A percentile compares a stretch with the other conserved stretches of the same genome.
These are phyloP conservation scores for Debaryomycetaceae sp. DNA, from an alignment of 1,139 yeast species.

Conservation along the genomic window DNA sequence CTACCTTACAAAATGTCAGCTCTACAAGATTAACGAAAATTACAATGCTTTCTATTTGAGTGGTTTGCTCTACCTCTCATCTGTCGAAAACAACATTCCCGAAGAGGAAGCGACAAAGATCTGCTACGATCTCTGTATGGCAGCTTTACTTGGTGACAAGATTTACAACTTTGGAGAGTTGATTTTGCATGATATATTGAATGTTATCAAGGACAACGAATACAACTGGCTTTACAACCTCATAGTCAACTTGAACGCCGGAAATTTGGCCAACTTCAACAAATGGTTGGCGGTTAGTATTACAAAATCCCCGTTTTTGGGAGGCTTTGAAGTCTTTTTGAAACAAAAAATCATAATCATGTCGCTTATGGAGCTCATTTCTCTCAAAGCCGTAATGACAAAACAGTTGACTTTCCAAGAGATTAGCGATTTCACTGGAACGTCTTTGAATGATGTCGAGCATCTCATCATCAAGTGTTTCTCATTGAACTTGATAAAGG, in stretches of 20 bases:
- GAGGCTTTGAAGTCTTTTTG: slow-evolving; percentile 60
- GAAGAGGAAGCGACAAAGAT: slow-evolving; percentile 36
- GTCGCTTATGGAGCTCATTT: slow-evolving; percentile 85
- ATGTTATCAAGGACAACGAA: slow-evolving; percentile 46
- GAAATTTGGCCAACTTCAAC: slow-evolving; percentile 66
- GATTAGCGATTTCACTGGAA: slow-evolving; percentile 69
- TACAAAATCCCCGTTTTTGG: slow-evolving; percentile 56
- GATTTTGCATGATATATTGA: slow-evolving; percentile 80
- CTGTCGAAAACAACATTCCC: slow-evolving; percentile 44
- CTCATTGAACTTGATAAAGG: slow-evolving; percentile 76
- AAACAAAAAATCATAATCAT: slow-evolving; percentile 90
- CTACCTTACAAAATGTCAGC: slow-evolving; percentile 77
- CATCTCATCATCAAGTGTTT: slow-evolving; percentile 89
- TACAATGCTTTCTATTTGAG: slow-evolving; percentile 76
- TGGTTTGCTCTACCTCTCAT: slow-evolving; percentile 48
- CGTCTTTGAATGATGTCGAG: slow-evolving; percentile 74
- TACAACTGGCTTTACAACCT: slow-evolving; percentile 74
- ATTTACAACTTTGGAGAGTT: slow-evolving; percentile 96
- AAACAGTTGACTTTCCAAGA: slow-evolving; percentile 72
- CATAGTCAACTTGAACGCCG: slow-evolving; percentile 69
- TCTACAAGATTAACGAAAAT: slow-evolving; percentile 70
- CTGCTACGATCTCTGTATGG: slow-evolving; percentile 78
- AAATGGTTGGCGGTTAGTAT: slow-evolving; percentile 37
- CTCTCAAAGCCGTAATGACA: slow-evolving; percentile 70
- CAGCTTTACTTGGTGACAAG: slow-evolving; percentile 88